A percentile compares a stretch with the other conserved stretches of the same genome.
Evolutionary conservation across 1,139 yeast genomes (phyloP).

Genomic region (Casaregolazyma suthepensis): DNA sequence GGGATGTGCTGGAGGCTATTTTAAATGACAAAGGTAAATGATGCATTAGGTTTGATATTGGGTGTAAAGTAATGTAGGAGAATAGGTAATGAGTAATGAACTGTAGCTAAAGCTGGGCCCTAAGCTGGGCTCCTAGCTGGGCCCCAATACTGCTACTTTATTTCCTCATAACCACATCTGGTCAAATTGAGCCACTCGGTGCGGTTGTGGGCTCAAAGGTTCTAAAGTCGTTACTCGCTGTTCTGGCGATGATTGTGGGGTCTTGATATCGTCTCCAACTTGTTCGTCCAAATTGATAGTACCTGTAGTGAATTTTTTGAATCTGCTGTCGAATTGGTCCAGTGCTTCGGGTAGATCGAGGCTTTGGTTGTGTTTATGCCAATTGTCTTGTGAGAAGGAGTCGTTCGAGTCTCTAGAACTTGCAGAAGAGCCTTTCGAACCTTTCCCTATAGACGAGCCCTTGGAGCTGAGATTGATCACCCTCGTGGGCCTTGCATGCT

Average conservation of each 20-base stretch:
- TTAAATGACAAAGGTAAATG: neutral
- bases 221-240: neutral
- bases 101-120: too few relatives aligned
- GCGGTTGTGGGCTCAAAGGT: conserved; percentile 6
- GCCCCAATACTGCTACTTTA: too few relatives aligned
- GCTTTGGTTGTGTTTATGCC: neutral
- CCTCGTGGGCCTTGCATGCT: neutral
- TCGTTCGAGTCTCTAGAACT: too few relatives aligned
- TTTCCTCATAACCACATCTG: neutral
- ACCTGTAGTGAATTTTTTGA: neutral
- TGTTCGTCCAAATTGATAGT: neutral
- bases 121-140: too few relatives aligned
- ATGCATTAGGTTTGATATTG: neutral
- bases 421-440: too few relatives aligned
- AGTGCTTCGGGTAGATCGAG: neutral
- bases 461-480: neutral
- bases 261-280: neutral
- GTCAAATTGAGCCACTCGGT: conserved; percentile 1
- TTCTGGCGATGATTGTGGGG: conserved; percentile 1
- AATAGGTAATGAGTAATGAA: too few relatives aligned
- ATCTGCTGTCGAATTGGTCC: neutral
- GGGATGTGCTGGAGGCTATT: conserved; percentile 1
- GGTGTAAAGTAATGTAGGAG: too few relatives aligned
- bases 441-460: neutral
- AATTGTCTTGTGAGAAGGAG: too few relatives aligned